These are phyloP conservation scores for Calvatia gigantea DNA, from an alignment of 768 basidiomycete species.

Conservation along the genomic window DNA sequence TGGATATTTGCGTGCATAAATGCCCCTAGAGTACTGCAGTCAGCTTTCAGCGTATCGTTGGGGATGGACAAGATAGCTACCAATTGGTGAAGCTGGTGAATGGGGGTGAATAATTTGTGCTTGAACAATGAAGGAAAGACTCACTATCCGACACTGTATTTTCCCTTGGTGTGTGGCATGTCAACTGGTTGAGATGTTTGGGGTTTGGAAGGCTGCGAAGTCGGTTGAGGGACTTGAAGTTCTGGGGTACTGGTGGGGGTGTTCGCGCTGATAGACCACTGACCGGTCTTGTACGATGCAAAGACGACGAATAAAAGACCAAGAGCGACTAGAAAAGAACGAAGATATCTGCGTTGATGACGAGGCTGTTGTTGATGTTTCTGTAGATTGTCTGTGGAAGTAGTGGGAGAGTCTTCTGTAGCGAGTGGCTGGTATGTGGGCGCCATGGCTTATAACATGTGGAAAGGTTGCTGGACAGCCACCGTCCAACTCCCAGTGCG, in stretches of 20 bases:
- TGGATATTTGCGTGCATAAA: conserved; percentile 90
- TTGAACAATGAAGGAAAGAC: conserved; percentile 23
- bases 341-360: conserved; percentile 15
- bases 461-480: conserved; percentile 16
- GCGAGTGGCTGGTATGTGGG: conserved; percentile 22
- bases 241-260: too few species aligned
- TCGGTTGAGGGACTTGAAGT: background rate
- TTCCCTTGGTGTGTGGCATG: conserved; percentile 44
- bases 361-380: conserved; percentile 7
- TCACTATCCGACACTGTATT: conserved; percentile 81
- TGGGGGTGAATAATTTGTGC: conserved; percentile 12
- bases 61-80: conserved; percentile 29
- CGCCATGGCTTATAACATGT: conserved; percentile 22
- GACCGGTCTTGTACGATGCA: conserved; percentile 39
- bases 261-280: conserved; percentile 28
- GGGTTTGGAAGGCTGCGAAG: background rate
- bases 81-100: conserved; percentile 70
- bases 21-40: conserved; percentile 72
- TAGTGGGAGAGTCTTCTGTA: conserved; percentile 16
- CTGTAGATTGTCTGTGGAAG: conserved; percentile 20
- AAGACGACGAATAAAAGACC: conserved; percentile 35
- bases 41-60: background rate
- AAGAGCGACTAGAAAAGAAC: conserved; percentile 27
- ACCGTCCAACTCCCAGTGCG: background rate
- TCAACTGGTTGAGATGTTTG: conserved; percentile 2